Conservation (phyloP, 2,329 filamentous ascomycete genomes). For the Nothophaeocryptopus gaeumannii region DNA sequence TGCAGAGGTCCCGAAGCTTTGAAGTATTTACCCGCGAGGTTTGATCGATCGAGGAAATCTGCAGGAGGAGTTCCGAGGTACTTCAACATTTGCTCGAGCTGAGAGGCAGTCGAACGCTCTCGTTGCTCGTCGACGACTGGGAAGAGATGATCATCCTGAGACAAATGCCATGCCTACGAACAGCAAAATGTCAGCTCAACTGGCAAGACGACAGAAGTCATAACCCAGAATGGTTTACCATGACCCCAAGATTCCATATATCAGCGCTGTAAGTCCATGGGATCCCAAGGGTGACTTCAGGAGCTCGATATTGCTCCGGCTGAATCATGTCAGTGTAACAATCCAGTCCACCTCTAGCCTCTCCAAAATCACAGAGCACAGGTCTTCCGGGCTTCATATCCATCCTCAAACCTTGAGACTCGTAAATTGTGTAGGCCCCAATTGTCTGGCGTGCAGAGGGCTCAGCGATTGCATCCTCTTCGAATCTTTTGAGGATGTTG, state of each 20-base stretch:
- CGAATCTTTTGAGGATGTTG: background rate
- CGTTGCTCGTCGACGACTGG: background rate
- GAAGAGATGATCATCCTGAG: constrained; percentile 1
- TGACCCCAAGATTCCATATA: constrained; percentile 30
- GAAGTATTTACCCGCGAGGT: background rate
- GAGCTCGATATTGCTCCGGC: constrained; percentile 29
- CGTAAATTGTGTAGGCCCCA: background rate
- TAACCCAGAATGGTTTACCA: constrained; percentile 3
- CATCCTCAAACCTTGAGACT: background rate
- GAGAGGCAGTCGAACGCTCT: constrained; percentile 2
- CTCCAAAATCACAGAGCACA: constrained; percentile 3
- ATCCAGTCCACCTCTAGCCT: background rate
- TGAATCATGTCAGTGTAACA: constrained; percentile 22
- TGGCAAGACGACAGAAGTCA: background rate
- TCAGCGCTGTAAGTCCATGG: constrained; percentile 28
- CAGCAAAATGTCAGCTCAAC: background rate
- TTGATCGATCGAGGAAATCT: background rate
- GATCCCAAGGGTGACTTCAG: constrained; percentile 29
- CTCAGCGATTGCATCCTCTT: background rate
- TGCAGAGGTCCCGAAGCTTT: background rate
- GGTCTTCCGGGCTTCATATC: background rate
- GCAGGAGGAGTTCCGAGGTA: background rate
- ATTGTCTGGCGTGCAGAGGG: background rate
- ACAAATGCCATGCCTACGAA: background rate
- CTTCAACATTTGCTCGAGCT: constrained; percentile 4